Base-by-base conservation (phyloP, 441 rosid genomes). In the Syzygium malaccense region DNA sequence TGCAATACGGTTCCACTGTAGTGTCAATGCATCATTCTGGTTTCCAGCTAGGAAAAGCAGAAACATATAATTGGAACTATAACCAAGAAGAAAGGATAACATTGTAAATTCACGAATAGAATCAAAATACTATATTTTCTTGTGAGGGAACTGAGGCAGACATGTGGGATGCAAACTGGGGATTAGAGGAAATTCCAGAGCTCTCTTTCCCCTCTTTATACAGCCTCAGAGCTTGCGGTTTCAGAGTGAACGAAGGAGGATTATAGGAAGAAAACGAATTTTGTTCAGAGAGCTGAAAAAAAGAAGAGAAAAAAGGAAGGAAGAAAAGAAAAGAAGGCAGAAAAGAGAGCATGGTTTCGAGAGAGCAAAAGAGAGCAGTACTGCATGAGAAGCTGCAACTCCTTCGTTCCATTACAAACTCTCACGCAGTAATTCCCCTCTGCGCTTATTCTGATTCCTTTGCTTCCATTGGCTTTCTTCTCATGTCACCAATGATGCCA, bases 61-160 rank as follows among this genome's bases (percentile, higher is more conserved):
- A 64, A 64, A 30, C 75, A 64, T 30, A 17, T 64, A 64, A 30
- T 17, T 64, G 75, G 75, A 64, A 64, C 37, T 7, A 30, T 30
- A 32, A 64, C 75, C 32, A 64, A 30, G 37, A 64, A 64, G 75
- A 33, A 86, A 90, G 96, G 96, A 93, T 87, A 92, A 79, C 75
- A 23, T 86, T 83, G 95, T 91, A 92, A 94, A 85, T 79, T 68
- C 86, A 68, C n/a, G 51, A 26, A 30, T 48, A 48, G 30, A 88
- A 55, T 89, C 83, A 86, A 85, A 87, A 88, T 71, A 88, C 71
- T 85, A 83, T 90, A 89, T 86, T 92, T 88, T 88, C 87, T 60
- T 91, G 94, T 89, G 93, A 92, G 93, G 93, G 90, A 92, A 91
- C 91, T 91, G 93, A 91, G 91, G 90, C 71, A 90, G 90, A 91